phyloP scores from a whole-genome alignment of 495 filamentous ascomycete genomes.

The Penicillium dipodomyicola region DNA sequence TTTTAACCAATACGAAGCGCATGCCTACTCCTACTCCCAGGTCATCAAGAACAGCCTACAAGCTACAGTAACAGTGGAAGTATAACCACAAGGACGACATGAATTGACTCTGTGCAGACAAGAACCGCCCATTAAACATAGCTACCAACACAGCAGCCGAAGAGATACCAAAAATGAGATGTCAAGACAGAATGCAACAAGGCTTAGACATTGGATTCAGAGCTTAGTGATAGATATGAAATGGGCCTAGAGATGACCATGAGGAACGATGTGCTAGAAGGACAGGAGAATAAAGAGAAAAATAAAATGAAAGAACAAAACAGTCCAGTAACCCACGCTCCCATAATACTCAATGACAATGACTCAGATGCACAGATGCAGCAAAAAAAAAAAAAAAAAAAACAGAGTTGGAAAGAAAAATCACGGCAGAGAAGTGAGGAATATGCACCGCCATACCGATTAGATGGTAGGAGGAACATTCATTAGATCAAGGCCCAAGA shows the following conservation, averaged over 20 bases:
- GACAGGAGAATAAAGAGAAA: constrained; percentile 20
- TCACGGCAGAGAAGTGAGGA: constrained; percentile 15
- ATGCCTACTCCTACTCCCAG: neutral
- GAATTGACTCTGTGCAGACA: neutral
- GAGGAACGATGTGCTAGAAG: constrained; percentile 31
- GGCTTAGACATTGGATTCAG: constrained; percentile 21
- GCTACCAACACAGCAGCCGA: neutral
- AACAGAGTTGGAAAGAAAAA: constrained; percentile 24
- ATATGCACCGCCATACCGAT: constrained; percentile 12
- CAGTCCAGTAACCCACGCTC: constrained; percentile 32
- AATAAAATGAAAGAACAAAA: constrained; percentile 21
- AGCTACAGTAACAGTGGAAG: neutral
- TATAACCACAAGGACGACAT: neutral
- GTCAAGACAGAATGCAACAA: constrained; percentile 7
- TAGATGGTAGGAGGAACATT: constrained; percentile 22
- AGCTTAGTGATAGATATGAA: constrained; percentile 19
- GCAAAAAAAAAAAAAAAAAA: constrained; percentile 23
- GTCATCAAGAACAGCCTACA: neutral
- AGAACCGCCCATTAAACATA: neutral
- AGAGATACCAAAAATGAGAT: neutral
- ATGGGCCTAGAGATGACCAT: constrained; percentile 22
- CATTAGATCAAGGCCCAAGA: constrained; percentile 29
- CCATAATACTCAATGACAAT: constrained; percentile 35
- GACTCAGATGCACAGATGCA: constrained; percentile 31
- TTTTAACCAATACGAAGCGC: too few species aligned